Conservation (phyloP, 2,329 filamentous ascomycete species). For the Monosporascus cannonballus region DNA sequence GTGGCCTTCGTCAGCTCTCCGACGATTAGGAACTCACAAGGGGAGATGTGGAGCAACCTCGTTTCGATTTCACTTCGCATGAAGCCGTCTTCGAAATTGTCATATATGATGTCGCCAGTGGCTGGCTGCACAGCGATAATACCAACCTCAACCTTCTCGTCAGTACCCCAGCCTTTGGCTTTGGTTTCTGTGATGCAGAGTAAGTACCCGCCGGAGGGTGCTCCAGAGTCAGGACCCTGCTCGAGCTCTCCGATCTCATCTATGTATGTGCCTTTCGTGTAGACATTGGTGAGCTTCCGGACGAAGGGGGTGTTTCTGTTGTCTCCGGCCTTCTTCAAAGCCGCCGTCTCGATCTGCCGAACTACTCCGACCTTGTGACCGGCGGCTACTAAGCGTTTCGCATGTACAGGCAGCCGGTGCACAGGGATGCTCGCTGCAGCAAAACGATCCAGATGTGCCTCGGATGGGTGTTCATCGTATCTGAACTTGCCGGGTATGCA, state of each 20-base stretch:
- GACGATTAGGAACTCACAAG: slow-evolving; percentile 90
- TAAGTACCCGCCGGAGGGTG: slow-evolving; percentile 73
- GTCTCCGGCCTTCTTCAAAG: slow-evolving; percentile 89
- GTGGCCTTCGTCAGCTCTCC: slow-evolving; percentile 85
- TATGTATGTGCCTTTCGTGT: slow-evolving; percentile 96
- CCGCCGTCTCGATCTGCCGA: slow-evolving; percentile 88
- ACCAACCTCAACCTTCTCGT: slow-evolving; percentile 89
- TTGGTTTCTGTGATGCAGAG: slow-evolving; percentile 86
- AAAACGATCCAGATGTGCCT: slow-evolving; percentile 86
- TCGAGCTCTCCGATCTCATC: slow-evolving; percentile 85
- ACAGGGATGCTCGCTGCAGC: slow-evolving; percentile 94
- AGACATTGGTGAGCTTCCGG: slow-evolving; percentile 89
- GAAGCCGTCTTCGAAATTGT: slow-evolving; percentile 94
- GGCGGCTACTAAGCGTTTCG: slow-evolving; percentile 84
- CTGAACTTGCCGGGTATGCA: slow-evolving; percentile 94
- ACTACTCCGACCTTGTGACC: slow-evolving; percentile 97
- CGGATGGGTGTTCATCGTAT: slow-evolving; percentile 89
- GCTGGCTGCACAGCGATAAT: slow-evolving; percentile 91
- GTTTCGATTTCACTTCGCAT: slow-evolving; percentile 97
- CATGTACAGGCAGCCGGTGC: slow-evolving; percentile 85
- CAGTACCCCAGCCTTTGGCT: slow-evolving; percentile 71
- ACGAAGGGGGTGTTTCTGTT: slow-evolving; percentile 91
- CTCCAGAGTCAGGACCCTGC: slow-evolving; percentile 37
- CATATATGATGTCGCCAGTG: slow-evolving; percentile 93
- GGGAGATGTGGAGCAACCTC: slow-evolving; percentile 87